Percentiles rank a stretch among this genome's conserved stretches.
Conservation (phyloP, 2,329 filamentous ascomycete genomes). For the Xylariaceae sp. region DNA sequence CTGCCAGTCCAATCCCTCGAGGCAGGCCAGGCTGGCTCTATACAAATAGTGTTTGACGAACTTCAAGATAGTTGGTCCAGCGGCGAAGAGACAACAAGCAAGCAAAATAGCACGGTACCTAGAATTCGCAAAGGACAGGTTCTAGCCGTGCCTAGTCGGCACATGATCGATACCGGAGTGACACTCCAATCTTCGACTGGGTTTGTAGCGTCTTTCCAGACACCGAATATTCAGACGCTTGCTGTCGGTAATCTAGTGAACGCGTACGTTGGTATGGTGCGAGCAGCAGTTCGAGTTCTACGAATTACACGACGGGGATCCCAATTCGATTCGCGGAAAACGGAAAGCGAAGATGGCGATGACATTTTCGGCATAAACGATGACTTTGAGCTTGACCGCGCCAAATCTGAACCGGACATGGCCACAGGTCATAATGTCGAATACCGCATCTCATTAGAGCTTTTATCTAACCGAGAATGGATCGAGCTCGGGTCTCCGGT, state of each 20-base stretch:
- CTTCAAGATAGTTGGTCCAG: conserved; percentile 33
- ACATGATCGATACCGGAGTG: conserved; percentile 51
- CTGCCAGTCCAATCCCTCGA: conserved; percentile 72
- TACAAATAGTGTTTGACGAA: conserved; percentile 66
- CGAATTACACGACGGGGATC: conserved; percentile 40
- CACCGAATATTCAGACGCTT: conserved; percentile 57
- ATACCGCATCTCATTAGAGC: conserved; percentile 59
- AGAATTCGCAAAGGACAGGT: conserved; percentile 77
- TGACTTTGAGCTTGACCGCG: conserved; percentile 36
- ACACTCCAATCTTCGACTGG: conserved; percentile 62
- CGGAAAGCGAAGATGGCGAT: conserved; percentile 39
- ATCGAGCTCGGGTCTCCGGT: conserved; percentile 66
- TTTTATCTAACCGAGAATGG: conserved; percentile 66
- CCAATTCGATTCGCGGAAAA: conserved; percentile 26
- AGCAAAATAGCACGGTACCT: conserved; percentile 31
- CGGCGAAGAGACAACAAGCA: conserved; percentile 26
- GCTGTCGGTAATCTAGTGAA: conserved; percentile 66
- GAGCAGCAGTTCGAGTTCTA: conserved; percentile 71
- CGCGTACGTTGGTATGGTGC: conserved; percentile 80
- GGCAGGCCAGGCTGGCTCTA: conserved; percentile 80
- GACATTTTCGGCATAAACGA: conserved; percentile 56
- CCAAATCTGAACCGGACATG: conserved; percentile 25
- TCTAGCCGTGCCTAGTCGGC: conserved; percentile 56
- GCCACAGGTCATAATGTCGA: conserved; percentile 28
- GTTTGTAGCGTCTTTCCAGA: conserved; percentile 65